Percentiles rank a stretch among this genome's conserved stretches.
Conservation (phyloP, 2,329 filamentous ascomycete genomes). For the Zymoseptoria ardabiliae region DNA sequence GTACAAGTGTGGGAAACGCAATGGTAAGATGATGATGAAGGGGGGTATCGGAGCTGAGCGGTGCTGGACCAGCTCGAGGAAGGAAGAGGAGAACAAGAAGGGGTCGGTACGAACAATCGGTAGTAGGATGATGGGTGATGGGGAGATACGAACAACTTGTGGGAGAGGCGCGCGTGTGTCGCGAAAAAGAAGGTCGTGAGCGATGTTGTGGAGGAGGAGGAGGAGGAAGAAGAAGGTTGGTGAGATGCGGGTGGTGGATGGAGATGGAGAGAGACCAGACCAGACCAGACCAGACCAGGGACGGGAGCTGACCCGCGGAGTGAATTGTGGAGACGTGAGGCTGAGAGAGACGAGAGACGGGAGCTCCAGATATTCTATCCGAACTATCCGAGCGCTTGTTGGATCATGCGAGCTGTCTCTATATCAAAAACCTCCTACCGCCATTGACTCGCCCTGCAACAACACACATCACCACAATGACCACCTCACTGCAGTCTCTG, state of each 20-base stretch:
- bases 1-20: background rate
- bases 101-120: slow-evolving; percentile 25
- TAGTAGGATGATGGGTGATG: slow-evolving; percentile 5
- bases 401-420: background rate
- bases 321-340: too few species aligned
- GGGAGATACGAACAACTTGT: background rate
- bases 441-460: background rate
- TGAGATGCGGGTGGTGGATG: too few species aligned
- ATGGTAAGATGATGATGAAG: background rate
- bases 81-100: slow-evolving; percentile 13
- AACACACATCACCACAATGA: slow-evolving; percentile 50
- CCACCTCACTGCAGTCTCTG: slow-evolving; percentile 68
- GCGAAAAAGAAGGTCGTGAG: too few species aligned
- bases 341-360: background rate
- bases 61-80: background rate
- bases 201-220: too few species aligned
- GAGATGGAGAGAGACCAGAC: too few species aligned
- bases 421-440: background rate
- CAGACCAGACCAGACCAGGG: too few species aligned
- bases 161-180: too few species aligned
- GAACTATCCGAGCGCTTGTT: too few species aligned
- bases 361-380: background rate
- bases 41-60: background rate
- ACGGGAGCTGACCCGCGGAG: too few species aligned
- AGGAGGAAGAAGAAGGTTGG: too few species aligned